Evolutionary conservation across 2,329 filamentous ascomycete species (phyloP), one percentile per base, ranked within the genome.

Genomic region (Meredithiella fracta): DNA sequence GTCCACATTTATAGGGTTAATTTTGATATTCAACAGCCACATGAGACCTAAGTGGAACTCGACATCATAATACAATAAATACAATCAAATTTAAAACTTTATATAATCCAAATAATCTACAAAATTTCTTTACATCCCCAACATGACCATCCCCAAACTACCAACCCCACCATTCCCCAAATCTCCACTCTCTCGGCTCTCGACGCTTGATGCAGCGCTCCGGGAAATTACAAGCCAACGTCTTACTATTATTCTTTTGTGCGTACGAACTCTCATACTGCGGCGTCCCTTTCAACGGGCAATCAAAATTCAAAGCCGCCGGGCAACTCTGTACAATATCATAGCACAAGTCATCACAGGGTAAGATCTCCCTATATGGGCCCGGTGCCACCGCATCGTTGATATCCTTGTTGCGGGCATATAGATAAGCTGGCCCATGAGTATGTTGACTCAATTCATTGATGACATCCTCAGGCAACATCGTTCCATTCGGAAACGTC

Each of bases 291-390:
- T 65, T 63, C 34, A 63, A 64, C 3, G 92, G 91, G 68, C 92
- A 98, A 1, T 66, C 70, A 63, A 98, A 96, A 0, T 75, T 73
- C 62, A 98, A 71, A 0, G 74, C 69, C 0, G 88, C 76, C 0
- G 92, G 91, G 68, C 92, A 98, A 64, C 79, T 87, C 68, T 85
- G 82, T 9, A 94, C 86, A 1, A 98, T 74, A 55, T 83, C 79
- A 65, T 89, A 92, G 70, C 92, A 98, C 53, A 96, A 70, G 61
- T 94, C 85, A 59, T 86, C 79, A 64, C 91, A 97, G 0, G 92
- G 92, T 7, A 95, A 71, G 20, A 97, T 73, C 70, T 98, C 92
- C 65, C 90, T 94, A 69, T 98, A 97, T 0, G 92, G 92, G 0
- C 92, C 92, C 0, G 92, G 90, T 60, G 75, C 69, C 58, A 97